phyloP scores from a whole-genome alignment of 106 monocot species.

The Narthecium ossifragum region DNA sequence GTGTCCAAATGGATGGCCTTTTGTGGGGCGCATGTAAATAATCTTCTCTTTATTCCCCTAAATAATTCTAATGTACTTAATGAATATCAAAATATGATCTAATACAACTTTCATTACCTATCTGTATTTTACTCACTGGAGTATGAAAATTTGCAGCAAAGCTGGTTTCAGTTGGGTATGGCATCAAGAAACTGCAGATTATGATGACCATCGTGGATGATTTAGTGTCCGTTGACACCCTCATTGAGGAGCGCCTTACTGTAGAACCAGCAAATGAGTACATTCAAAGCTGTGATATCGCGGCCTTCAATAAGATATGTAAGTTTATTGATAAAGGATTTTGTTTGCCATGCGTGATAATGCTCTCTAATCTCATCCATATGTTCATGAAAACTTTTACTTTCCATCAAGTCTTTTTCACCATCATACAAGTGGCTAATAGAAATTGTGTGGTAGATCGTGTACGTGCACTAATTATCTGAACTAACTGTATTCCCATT shows the following conservation, averaged over 20 bases:
- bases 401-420: too few species aligned
- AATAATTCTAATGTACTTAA: not conserved
- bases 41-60: not conserved
- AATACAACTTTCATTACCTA: not conserved
- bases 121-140: constrained; percentile 1
- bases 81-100: not conserved
- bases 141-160: constrained; percentile 72
- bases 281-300: constrained; percentile 97
- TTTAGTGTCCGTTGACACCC: constrained; percentile 76
- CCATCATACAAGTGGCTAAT: too few species aligned
- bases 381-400: too few species aligned
- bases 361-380: too few species aligned
- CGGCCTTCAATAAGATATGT: constrained; percentile 97
- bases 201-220: constrained; percentile 98
- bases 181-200: constrained; percentile 91
- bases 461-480: too few species aligned
- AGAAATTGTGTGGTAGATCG: too few species aligned
- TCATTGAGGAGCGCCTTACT: constrained; percentile 71
- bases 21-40: constrained; percentile 90
- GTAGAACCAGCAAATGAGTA: constrained; percentile 74
- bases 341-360: too few species aligned
- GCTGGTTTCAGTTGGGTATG: constrained; percentile 91
- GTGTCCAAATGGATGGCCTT: constrained; percentile 78
- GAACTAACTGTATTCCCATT: too few species aligned
- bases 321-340: too few species aligned